Base-by-base conservation (phyloP, 2,329 filamentous ascomycete genomes). In the Volutella citrinella region DNA sequence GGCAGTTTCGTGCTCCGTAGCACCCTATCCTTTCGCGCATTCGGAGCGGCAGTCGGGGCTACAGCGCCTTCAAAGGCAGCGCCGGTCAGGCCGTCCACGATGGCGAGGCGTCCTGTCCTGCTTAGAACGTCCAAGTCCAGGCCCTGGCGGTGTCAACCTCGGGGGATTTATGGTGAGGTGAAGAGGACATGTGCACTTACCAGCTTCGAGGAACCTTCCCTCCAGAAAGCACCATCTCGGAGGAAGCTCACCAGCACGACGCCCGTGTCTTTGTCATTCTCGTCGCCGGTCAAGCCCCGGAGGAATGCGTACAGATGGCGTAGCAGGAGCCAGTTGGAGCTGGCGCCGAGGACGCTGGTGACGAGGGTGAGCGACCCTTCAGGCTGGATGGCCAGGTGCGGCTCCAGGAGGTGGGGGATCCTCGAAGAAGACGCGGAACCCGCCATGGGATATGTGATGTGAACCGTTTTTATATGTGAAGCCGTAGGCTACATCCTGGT, bases 221-320 rank as follows among this genome's bases (percentile, higher is more conserved):
- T 80, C 88, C 89, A 96, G 56, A 95, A 94, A 2, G 75, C 67
- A 44, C 74, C 76, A 51, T 91, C 84, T 40, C 87, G 75, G 62
- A 95, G 66, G 63, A 93, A 95, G 65, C 86, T 94, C 38, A 93
- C 80, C 4, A 96, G 69, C 4, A 95, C 70, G 1, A 96, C 74
- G 30, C 68, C 72, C 17, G 60, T 63, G 26, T 64, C 63, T 10
- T 55, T 55, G 11, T 48, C 46, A 12, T 23, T 36, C 18, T 30
- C 37, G 18, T 45, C 47, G 7, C 50, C 39, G 22, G 23, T 37
- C 44, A 20, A 51, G 51, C 43, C 54, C 29, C 36, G 43, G 25
- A 76, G 63, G 7, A 68, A 60, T n/a, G 66, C 62, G 52, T 68
- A 68, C 4, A 82, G 56, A 50, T 74, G 74, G 22, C 78, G 69